Evolutionary conservation across 257 asterid species (phyloP), one percentile per base, ranked within the genome.

Genomic region (Gardenia jasminoides): DNA sequence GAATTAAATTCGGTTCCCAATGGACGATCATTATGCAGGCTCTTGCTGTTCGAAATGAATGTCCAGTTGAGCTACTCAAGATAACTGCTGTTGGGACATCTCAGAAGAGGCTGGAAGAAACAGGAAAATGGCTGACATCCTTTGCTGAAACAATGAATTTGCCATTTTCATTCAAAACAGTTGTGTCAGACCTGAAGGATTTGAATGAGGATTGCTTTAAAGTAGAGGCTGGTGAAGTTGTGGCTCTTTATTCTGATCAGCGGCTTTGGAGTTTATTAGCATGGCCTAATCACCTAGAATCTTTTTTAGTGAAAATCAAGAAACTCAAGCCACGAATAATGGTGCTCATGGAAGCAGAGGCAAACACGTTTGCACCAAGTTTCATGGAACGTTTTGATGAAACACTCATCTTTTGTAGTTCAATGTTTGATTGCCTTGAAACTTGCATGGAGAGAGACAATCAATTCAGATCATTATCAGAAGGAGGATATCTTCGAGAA

Each of bases 1-100:
- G n/a, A n/a, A n/a, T n/a, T n/a, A n/a, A n/a, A n/a, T n/a, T n/a
- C n/a, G n/a, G n/a, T n/a, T n/a, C n/a, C n/a, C n/a, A n/a, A 77
- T 69, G 90, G 88, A 65, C 83, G 11, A 22, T 86, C 44, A 17
- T 88, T 64, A 83, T 88, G 86, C 82, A 88, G 66, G 89, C 85
- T 79, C 81, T 84, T 15, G 81, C 85, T 11, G 78, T 66, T 16
- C 52, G 80, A 11, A 17, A 68, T n/a, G 70, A 76, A 22, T 64
- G 22, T 58, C 82, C 80, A 10, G 59, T 87, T 67, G 74, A 83
- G 75, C 81, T 56, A 74, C 88, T 91, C 75, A 88, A 81, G 84
- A 86, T 89, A 54, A 85, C 88, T 6, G 86, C 85, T 1, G 88
- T 88, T 24, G 86, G 89, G 75, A 76, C 85, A 15, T 78, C 80